Conservation (phyloP, 2,329 filamentous ascomycete species). For the Ceratocystis papillata region DNA sequence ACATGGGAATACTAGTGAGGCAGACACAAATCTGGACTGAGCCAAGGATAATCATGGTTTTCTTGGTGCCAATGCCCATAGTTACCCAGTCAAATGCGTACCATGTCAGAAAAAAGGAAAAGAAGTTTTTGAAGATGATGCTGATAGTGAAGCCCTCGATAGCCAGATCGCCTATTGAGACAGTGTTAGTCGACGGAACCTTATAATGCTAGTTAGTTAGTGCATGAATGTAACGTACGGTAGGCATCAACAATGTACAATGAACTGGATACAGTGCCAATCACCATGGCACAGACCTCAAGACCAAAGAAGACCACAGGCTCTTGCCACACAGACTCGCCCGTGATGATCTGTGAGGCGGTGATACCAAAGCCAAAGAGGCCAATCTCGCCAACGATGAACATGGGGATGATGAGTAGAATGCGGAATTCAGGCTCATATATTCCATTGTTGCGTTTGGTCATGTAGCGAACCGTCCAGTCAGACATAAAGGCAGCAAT, state of each 20-base stretch:
- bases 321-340: constrained; percentile 57
- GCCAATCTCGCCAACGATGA: constrained; percentile 65
- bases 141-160: constrained; percentile 84
- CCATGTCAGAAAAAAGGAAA: constrained; percentile 76
- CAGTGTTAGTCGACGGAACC: constrained; percentile 23
- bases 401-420: constrained; percentile 68
- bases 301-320: constrained; percentile 75
- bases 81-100: constrained; percentile 77
- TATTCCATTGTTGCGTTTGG: constrained; percentile 62
- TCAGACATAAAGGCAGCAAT: constrained; percentile 68
- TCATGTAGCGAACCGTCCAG: constrained; percentile 57
- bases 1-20: constrained; percentile 60
- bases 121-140: constrained; percentile 90
- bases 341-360: constrained; percentile 44
- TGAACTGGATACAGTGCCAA: constrained; percentile 74
- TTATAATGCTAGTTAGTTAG: constrained; percentile 16
- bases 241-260: constrained; percentile 91
- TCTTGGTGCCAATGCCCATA: constrained; percentile 44
- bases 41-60: constrained; percentile 57
- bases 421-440: constrained; percentile 91
- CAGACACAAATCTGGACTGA: constrained; percentile 71
- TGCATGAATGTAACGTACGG: constrained; percentile 42
- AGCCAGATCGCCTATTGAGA: constrained; percentile 54
- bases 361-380: constrained; percentile 78
- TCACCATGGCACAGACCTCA: constrained; percentile 81